Percentiles rank a stretch among this genome's conserved stretches.
Conservation (phyloP, 2,329 filamentous ascomycete genomes). For the Aspergillus sp. region DNA sequence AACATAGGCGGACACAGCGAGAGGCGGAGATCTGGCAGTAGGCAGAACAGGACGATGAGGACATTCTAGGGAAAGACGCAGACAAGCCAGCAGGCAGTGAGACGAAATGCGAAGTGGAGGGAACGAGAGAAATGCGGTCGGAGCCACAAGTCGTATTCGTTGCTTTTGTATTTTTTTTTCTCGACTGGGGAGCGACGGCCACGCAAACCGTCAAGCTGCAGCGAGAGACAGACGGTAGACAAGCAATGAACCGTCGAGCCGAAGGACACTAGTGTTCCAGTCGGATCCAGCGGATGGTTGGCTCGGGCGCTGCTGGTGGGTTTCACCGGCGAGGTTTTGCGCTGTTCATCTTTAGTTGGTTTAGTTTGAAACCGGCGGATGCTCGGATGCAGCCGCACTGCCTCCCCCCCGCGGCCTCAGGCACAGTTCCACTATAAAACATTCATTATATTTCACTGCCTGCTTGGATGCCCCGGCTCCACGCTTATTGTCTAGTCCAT, state of each 20-base stretch:
- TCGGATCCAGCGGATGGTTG: neutral
- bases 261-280: neutral
- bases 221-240: neutral
- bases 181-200: neutral
- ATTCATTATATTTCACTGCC: too few species aligned
- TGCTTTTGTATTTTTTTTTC: neutral
- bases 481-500: too few species aligned
- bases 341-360: too few species aligned
- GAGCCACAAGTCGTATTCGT: neutral
- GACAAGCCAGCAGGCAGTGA: neutral
- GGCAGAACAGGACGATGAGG: neutral
- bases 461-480: too few species aligned
- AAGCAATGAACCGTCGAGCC: neutral
- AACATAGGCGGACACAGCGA: conserved; percentile 31
- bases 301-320: neutral
- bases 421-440: too few species aligned
- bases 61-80: conserved; percentile 2
- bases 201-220: neutral
- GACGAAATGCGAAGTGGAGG: neutral
- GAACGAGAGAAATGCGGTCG: neutral
- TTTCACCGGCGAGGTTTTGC: neutral
- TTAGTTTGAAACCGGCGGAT: too few species aligned
- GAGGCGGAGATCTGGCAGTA: conserved; percentile 14
- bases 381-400: neutral
- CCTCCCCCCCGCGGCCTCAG: neutral